phyloP scores from a whole-genome alignment of 2,329 filamentous ascomycete genomes.

The Pyrenophora seminiperda region DNA sequence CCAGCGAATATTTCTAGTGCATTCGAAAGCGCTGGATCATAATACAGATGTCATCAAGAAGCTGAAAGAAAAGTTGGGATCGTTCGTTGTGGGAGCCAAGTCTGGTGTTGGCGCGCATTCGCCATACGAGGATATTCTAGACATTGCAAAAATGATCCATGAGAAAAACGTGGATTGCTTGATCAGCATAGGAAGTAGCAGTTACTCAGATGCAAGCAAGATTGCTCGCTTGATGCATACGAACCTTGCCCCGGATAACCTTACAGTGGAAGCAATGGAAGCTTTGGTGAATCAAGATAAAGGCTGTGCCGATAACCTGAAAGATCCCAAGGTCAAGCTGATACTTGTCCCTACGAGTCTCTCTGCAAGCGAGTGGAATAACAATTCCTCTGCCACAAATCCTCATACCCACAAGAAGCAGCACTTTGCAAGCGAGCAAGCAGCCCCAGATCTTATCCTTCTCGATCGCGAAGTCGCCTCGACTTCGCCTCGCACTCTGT shows the following conservation, averaged over 20 bases:
- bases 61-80: conserved; percentile 23
- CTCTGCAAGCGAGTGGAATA: conserved; percentile 35
- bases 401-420: conserved; percentile 30
- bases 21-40: conserved; percentile 28
- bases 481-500: conserved; percentile 33
- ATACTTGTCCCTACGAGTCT: conserved; percentile 34
- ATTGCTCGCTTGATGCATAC: conserved; percentile 30
- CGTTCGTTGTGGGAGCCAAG: conserved; percentile 23
- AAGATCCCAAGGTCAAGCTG: conserved; percentile 22
- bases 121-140: conserved; percentile 31
- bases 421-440: conserved; percentile 27
- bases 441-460: conserved; percentile 27
- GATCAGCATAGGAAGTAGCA: conserved; percentile 31
- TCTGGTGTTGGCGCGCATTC: conserved; percentile 30
- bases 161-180: conserved; percentile 27
- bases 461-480: conserved; percentile 31
- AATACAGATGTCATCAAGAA: conserved; percentile 22
- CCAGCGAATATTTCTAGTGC: conserved; percentile 23
- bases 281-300: conserved; percentile 25
- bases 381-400: conserved; percentile 27
- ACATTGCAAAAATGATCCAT: conserved; percentile 22
- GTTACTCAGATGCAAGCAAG: conserved; percentile 37
- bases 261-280: conserved; percentile 31
- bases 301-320: conserved; percentile 18
- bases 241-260: conserved; percentile 17